A percentile compares a stretch with the other conserved stretches of the same genome.
Conservation (phyloP, 2,329 filamentous ascomycete genomes). For the Pestalotiopsis sp. region DNA sequence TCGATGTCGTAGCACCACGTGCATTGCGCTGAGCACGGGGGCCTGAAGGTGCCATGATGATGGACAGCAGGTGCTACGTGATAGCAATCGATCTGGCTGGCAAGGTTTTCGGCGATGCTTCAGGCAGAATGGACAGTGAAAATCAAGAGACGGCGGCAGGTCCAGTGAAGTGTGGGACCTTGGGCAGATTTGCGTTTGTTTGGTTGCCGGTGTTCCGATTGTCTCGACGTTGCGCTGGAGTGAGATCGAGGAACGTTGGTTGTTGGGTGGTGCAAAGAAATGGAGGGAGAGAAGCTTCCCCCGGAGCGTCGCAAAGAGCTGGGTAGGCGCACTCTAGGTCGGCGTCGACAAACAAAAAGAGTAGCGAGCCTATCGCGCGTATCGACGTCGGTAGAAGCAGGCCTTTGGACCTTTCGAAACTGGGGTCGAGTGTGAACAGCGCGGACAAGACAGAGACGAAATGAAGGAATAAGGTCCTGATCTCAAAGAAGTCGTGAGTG, state of each 20-base stretch:
- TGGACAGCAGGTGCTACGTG: neutral
- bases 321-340: neutral
- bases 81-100: neutral
- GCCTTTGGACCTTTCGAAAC: neutral
- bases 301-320: neutral
- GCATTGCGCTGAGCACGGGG: constrained; percentile 23
- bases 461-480: constrained; percentile 2
- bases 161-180: neutral
- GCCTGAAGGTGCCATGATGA: constrained; percentile 22
- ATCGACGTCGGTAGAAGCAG: constrained; percentile 1
- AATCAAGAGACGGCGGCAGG: neutral
- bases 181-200: neutral
- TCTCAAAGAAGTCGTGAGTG: constrained; percentile 6
- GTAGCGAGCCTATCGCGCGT: neutral
- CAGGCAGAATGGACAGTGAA: neutral
- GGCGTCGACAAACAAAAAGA: neutral
- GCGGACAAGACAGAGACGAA: neutral
- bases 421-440: neutral
- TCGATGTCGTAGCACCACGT: constrained; percentile 16
- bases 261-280: neutral
- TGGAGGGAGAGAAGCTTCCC: neutral
- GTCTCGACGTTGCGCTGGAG: neutral
- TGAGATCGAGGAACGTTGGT: neutral
- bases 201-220: neutral
- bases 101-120: neutral